phyloP scores from a whole-genome alignment of 331 rosid species.

The Saraca asoca region DNA sequence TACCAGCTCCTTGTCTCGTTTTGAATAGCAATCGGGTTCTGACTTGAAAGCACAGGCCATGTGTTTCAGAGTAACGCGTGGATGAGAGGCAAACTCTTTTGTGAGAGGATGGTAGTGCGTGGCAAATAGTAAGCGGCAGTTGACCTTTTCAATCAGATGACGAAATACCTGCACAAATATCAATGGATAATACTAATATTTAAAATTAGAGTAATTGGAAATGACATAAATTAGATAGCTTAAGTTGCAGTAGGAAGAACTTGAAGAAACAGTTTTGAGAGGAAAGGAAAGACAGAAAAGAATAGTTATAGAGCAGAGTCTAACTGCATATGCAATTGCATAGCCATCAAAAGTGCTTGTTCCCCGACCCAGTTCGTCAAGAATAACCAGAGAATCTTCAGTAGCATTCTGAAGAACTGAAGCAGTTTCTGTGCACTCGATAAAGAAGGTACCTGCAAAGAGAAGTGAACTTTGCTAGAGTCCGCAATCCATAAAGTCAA shows the following conservation, averaged over 20 bases:
- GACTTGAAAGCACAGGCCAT: conserved; percentile 88
- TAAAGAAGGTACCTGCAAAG: conserved; percentile 80
- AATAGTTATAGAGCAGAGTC: conserved; percentile 33
- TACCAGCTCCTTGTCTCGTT: conserved; percentile 59
- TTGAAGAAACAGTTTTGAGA: no score
- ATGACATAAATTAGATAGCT: no score
- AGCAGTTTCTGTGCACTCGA: conserved; percentile 95
- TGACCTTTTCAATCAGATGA: conserved; percentile 79
- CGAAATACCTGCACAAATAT: conserved; percentile 70
- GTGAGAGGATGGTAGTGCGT: conserved; percentile 97
- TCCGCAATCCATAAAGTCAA: conserved; percentile 24
- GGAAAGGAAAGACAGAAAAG: not conserved
- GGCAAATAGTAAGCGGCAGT: conserved; percentile 92
- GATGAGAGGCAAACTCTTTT: conserved; percentile 90
- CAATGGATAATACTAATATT: conserved; percentile 4
- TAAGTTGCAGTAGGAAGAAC: no score
- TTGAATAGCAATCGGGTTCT: conserved; percentile 46
- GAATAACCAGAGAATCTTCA: conserved; percentile 89
- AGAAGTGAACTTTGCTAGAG: conserved; percentile 22
- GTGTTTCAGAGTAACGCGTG: conserved; percentile 81
- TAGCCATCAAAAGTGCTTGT: conserved; percentile 98
- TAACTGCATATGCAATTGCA: conserved; percentile 96
- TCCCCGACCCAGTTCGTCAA: conserved; percentile 96
- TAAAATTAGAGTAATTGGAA: no score
- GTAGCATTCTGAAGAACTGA: conserved; percentile 88